Base-by-base conservation (phyloP, 352 stramenopile genomes). In the Globisporangium irregulare region DNA sequence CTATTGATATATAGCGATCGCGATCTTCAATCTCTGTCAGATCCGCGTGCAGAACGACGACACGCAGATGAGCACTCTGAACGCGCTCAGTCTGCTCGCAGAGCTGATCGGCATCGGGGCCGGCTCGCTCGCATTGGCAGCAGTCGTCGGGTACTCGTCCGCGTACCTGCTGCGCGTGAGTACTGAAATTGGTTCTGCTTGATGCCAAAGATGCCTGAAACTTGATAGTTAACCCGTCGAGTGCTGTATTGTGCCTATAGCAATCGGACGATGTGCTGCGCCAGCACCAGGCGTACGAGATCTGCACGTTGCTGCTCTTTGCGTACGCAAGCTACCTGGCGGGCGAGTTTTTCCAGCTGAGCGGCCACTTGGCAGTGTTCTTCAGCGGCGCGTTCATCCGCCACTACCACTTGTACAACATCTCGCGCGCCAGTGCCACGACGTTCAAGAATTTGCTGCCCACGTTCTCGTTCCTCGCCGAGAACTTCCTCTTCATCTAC, bases 301-400 rank as follows among this genome's bases (percentile, higher is more conserved):
- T 91, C 53, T 89, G 80, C 22, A 89, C 89, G 50, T 64, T 84
- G n/a, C 54, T 84, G 34, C 63, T 84, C 18, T 84, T 74, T 0
- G 58, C 74, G 25, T 84, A 84, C 61, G 74, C 72, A 15, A 80
- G 71, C 59, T 81, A 82, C 59, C 53, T 89, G 29, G 66, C 78
- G 1, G 73, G 55, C 24, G 71, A 84, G 27, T 43, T 76, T 9
- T 78, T 69, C 43, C 43, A 73, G 22, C 64, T 87, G 12, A 86
- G 75, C 38, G 89, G 91, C 27, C 93, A 96, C 61, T 83, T 97
- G n/a, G 87, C 86, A 0, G 91, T 96, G 57, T 81, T 97, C 34
- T 95, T 97, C 66, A 91, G 79, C 29, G 91, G 77, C 32, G 73
- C 80, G 20, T 77, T 85, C 53, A 84, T 84, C 34, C 77, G 77